These are phyloP conservation scores for Candida bentonensis DNA, from an alignment of 805 yeast genomes.

Conservation along the genomic window DNA sequence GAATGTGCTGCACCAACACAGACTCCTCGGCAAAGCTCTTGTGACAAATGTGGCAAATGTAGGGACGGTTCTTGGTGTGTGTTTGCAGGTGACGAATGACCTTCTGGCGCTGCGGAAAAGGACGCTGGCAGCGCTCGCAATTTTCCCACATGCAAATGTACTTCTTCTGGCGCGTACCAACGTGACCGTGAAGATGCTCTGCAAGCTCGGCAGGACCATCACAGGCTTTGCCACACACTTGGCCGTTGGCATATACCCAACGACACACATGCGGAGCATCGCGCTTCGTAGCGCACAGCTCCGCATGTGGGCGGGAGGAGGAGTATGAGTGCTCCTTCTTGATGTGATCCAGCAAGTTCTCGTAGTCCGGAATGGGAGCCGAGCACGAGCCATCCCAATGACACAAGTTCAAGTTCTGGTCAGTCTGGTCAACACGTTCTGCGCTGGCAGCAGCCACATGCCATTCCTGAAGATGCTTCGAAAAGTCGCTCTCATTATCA, in stretches of 20 bases:
- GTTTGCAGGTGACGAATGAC: conserved; percentile 72
- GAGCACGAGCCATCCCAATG: conserved; percentile 24
- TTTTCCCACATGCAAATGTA: conserved; percentile 69
- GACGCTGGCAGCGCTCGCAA: conserved; percentile 48
- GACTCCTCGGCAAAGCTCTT: conserved; percentile 63
- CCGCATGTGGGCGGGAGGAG: neutral
- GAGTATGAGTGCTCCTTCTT: conserved; percentile 3
- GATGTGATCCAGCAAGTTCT: conserved; percentile 1
- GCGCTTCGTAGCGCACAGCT: conserved; percentile 1
- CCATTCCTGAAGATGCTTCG: conserved; percentile 9
- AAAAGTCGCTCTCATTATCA: conserved; percentile 15
- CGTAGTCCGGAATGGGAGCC: conserved; percentile 2
- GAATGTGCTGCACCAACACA: conserved; percentile 64
- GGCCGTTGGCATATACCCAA: conserved; percentile 25
- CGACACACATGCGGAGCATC: conserved; percentile 19
- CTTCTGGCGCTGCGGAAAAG: conserved; percentile 75
- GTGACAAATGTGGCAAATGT: conserved; percentile 53
- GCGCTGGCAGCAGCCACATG: conserved; percentile 1
- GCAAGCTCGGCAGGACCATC: conserved; percentile 47
- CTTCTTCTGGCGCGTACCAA: conserved; percentile 56
- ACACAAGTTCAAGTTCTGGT: conserved; percentile 15
- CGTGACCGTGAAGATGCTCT: conserved; percentile 54
- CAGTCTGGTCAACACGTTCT: neutral
- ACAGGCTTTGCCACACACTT: conserved; percentile 38
- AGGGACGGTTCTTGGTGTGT: conserved; percentile 79